Evolutionary conservation across 2,329 filamentous ascomycete species (phyloP), one percentile per base, ranked within the genome.

Genomic region (Knufia petricola): DNA sequence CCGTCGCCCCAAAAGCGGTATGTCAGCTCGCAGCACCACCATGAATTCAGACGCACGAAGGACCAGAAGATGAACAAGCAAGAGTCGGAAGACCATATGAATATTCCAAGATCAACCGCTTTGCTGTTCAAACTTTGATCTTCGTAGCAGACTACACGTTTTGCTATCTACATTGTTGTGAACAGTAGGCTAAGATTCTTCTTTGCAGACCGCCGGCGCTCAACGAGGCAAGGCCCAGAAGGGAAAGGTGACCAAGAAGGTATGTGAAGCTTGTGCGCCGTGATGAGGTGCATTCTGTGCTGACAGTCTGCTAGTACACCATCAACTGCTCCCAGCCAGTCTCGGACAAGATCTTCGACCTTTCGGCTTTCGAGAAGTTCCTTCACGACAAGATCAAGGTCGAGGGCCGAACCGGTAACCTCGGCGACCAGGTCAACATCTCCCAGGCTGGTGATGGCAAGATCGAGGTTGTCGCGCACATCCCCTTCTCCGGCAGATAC

Each of bases 311-410:
- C 6, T 62, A 94, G 90, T 98, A 87, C 84, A 84, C 94, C 79
- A 96, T 98, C 86, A 94, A 98, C 79, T 90, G 89, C 73, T 89
- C 87, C 66, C 90, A 96, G 77, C 92, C 92, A 66, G 89, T 89
- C 63, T 86, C 82, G 77, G 92, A 98, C 82, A 96, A 96, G 84
- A 98, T 98, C 82, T 96, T 98, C 82, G 92, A 98, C 73, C 83
- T 95, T 71, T 82, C 86, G 65, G 89, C 89, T 63, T 98, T 98
- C 73, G 89, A 95, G 78, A 96, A 96, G 83, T 98, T 98, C 85
- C 86, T 98, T 58, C 89, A 95, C 81, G 92, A 96, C 76, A 88
- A 86, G 77, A 94, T 98, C 84, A 98, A 98, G 87, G 88, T 98
- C 64, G 92, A 95, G 63, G 90, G 90, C 77, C 90, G 88, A 69